Percentiles rank a stretch among this genome's conserved stretches.
phyloP scores from a whole-genome alignment of 345 rosid genomes.

The Bruguiera parviflora region DNA sequence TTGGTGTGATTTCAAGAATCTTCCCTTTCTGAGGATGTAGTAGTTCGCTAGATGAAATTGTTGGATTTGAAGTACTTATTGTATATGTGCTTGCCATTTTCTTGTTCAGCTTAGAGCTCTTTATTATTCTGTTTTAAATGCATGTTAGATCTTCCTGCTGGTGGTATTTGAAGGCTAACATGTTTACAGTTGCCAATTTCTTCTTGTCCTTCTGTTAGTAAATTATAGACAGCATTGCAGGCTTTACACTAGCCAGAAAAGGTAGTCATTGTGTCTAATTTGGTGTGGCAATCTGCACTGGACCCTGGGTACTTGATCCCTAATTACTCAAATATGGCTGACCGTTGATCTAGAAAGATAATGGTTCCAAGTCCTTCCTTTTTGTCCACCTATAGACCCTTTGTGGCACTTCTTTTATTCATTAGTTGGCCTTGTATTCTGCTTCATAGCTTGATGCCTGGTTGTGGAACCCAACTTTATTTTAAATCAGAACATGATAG shows the following conservation, averaged over 20 bases:
- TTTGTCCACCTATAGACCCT: neutral
- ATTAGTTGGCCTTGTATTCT: neutral
- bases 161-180: neutral
- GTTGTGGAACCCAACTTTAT: no score
- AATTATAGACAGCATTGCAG: neutral
- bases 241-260: neutral
- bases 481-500: no score
- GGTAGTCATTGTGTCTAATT: neutral
- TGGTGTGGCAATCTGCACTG: neutral
- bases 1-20: slow-evolving; percentile 29
- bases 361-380: neutral
- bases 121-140: neutral
- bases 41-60: slow-evolving; percentile 1
- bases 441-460: neutral
- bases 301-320: neutral
- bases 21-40: slow-evolving; percentile 20
- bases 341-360: neutral
- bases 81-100: neutral
- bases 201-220: neutral
- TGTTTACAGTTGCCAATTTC: neutral
- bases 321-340: neutral
- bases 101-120: no score
- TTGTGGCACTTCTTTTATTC: neutral
- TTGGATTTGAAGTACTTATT: slow-evolving; percentile 5
- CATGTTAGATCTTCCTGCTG: neutral